Conservation (phyloP, 129 eudicot genomes). For the Glebionis coronaria region DNA sequence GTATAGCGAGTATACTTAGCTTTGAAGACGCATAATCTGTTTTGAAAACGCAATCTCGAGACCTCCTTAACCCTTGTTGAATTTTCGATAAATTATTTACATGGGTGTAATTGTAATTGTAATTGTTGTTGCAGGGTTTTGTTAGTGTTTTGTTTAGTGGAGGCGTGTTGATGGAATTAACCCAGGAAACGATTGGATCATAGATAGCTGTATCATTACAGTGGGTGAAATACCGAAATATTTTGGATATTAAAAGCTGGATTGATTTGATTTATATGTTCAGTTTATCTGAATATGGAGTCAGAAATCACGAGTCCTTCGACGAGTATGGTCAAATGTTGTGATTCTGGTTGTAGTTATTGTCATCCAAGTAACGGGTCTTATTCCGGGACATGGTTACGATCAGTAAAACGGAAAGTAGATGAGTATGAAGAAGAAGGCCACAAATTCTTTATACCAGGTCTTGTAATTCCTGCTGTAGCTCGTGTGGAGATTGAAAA, state of each 20-base stretch:
- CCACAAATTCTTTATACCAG: conserved; percentile 45
- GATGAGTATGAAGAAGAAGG: conserved; percentile 53
- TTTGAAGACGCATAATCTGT: no score
- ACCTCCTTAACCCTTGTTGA: no score
- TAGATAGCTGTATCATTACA: neutral
- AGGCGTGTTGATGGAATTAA: conserved; percentile 33
- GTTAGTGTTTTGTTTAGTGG: conserved; percentile 28
- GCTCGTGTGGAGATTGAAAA: conserved; percentile 82
- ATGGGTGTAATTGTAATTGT: neutral
- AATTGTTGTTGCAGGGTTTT: conserved; percentile 29
- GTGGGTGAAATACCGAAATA: conserved; percentile 21
- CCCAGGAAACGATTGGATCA: conserved; percentile 14
- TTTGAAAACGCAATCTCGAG: no score
- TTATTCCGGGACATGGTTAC: conserved; percentile 50
- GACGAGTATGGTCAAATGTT: conserved; percentile 48
- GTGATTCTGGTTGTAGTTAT: conserved; percentile 59
- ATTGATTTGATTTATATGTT: conserved; percentile 5
- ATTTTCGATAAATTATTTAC: no score
- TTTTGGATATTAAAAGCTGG: conserved; percentile 10
- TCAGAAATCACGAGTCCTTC: conserved; percentile 39
- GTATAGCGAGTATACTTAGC: no score
- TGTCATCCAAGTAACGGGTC: conserved; percentile 41
- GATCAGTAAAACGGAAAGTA: conserved; percentile 68
- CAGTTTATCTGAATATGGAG: conserved; percentile 43
- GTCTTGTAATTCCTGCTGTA: conserved; percentile 50